Evolutionary conservation across 1,284 basidiomycete species (phyloP).

Genomic region (Erythrobasidium hasegawianum): DNA sequence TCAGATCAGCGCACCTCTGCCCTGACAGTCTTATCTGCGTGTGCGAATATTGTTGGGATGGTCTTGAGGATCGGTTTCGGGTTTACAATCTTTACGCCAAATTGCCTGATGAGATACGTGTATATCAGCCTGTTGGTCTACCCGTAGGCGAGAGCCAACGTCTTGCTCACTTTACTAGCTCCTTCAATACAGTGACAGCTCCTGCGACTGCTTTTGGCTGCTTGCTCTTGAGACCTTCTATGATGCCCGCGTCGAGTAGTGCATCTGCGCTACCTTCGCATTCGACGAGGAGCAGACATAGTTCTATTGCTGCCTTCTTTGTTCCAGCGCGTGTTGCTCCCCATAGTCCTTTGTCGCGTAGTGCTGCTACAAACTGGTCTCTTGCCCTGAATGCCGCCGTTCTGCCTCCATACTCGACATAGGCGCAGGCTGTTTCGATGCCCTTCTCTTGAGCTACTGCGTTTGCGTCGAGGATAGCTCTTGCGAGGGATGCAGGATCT

Average conservation of each 20-base stretch:
- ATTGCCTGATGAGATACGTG: slow-evolving; percentile 57
- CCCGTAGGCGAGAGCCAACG: not conserved
- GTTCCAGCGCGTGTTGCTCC: slow-evolving; percentile 87
- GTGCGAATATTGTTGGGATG: slow-evolving; percentile 88
- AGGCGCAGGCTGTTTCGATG: slow-evolving; percentile 74
- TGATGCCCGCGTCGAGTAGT: slow-evolving; percentile 73
- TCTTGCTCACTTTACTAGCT: slow-evolving; percentile 62
- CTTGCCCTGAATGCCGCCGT: slow-evolving; percentile 60
- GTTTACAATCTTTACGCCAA: slow-evolving; percentile 74
- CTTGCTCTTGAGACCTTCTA: slow-evolving; percentile 82
- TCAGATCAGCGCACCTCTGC: slow-evolving; percentile 57
- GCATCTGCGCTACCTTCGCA: slow-evolving; percentile 76
- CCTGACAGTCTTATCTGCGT: slow-evolving; percentile 93
- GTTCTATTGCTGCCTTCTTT: slow-evolving; percentile 81
- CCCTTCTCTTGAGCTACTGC: slow-evolving; percentile 98
- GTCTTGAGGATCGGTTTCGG: slow-evolving; percentile 74
- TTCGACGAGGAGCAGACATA: slow-evolving; percentile 85
- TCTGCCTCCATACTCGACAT: slow-evolving; percentile 89
- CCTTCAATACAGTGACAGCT: slow-evolving; percentile 72
- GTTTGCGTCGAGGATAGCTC: slow-evolving; percentile 84
- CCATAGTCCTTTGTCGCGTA: slow-evolving; percentile 88
- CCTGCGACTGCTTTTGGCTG: slow-evolving; percentile 92
- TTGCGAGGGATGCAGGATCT: slow-evolving; percentile 73
- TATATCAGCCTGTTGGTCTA: not conserved
- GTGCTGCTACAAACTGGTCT: slow-evolving; percentile 74